Evolutionary conservation across 495 filamentous ascomycete species (phyloP), one percentile per base, ranked within the genome.

Genomic region (Penicillium nucicola): DNA sequence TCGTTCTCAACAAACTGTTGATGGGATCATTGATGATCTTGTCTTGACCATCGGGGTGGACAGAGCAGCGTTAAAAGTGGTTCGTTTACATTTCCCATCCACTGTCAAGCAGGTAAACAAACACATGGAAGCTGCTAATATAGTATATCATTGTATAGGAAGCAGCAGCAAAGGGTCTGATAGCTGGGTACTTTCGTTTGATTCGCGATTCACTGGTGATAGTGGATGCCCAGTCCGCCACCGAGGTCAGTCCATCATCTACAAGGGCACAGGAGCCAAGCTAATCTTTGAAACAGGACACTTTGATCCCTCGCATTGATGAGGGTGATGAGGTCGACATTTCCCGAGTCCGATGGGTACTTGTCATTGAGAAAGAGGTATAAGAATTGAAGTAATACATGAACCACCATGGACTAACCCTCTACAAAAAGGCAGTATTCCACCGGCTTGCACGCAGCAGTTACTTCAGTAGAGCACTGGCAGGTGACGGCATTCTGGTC

Each of bases 291-390:
- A 14, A 12, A 5, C 39, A 95, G 81, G 89, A 87, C 3, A 71
- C 77, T 7, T 62, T 95, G 4, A 75, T 97, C 1, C 88, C 90
- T 9, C 77, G 75, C 11, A 52, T 79, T 12, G 70, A 71, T 31
- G 71, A 82, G 1, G 73, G 84, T 7, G 63, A 74, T 1, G 64
- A 60, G 5, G 60, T 95, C 14, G 67, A 84, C 45, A 67, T 89
- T 9, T 62, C 69, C 1, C 53, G 60, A 15, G 62, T 79, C 0
- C 65, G 78, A 38, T 96, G 90, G 91, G 72, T 97, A 20, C 60
- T 97, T 0, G 78, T 97, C 0, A 79, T 98, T 30, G 93, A 98
- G 64, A 98, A 98, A 72, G 93, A 98, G 76, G 90, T 87, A 61
- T 36, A 61, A 3, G 23, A 10, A 18, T 8, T 6, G 12, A 6